Evolutionary conservation across 352 stramenopile species (phyloP), one percentile per base, ranked within the genome.

Genomic region (Globisporangium heterothallicum): DNA sequence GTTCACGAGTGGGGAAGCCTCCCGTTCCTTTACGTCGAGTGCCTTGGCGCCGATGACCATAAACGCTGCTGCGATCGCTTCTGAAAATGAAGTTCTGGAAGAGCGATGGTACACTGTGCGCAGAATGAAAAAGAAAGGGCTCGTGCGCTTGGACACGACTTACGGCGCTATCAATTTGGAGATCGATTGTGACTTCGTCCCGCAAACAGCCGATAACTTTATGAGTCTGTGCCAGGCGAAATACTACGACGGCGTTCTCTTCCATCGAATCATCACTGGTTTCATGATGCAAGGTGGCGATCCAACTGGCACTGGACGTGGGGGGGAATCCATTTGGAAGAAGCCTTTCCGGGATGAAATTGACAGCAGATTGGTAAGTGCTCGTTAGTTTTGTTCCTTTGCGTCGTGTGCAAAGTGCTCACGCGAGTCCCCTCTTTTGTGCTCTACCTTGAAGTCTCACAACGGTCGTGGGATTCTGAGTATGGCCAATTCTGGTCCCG

Each of bases 251-350:
- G 85, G 84, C 16, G 84, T 87, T 26, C 52, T 92, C 5, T 99
- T 99, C 73, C 97, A 99, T 67, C 92, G 97, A 12, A 66, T 98
- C 8, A 98, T 99, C 66, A 78, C 71, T 21, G 92, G 92, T 27
- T 99, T 99, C 60, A 99, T 99, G 94, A 82, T 92, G 72, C 86
- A 96, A 74, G 86, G 86, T 34, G 97, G 83, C 27, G 88, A 98
- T 56, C 96, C 97, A 7, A 98, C 88, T 13, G 96, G 94, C 4
- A 98, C 94, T 19, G 94, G 95, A 0, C 94, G 84, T 47, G 97
- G 96, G 32, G 91, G 93, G 8, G 81, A 98, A 51, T 97, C 82
- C 48, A 80, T 98, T 49, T 99, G 94, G 89, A 95, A 93, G 47
- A 77, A 96, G 22, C 69, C 80, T 9, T 99, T 99, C 60, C 59